Conservation (phyloP, 129 eudicot genomes). For the Oenanthe sinensis region DNA sequence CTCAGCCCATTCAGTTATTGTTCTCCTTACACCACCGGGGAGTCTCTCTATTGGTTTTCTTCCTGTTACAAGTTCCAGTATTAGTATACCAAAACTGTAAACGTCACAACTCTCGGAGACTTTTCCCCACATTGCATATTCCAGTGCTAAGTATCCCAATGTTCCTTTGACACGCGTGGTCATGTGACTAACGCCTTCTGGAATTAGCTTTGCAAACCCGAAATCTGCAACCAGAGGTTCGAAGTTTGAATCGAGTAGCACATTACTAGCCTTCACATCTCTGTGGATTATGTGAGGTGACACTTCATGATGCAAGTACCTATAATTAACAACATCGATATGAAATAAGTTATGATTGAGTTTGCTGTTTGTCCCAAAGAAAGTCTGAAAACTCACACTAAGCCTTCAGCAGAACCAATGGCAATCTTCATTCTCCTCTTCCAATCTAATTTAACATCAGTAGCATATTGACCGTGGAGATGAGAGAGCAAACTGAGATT, state of each 20-base stretch:
- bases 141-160: slow-evolving; percentile 72
- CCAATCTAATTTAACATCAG: slow-evolving; percentile 68
- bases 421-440: slow-evolving; percentile 61
- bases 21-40: slow-evolving; percentile 53
- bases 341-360: neutral
- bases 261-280: slow-evolving; percentile 81
- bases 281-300: slow-evolving; percentile 83
- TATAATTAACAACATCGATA: neutral
- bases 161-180: slow-evolving; percentile 85
- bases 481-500: slow-evolving; percentile 78
- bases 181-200: slow-evolving; percentile 86
- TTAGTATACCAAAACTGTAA: slow-evolving; percentile 67
- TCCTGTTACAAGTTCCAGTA: slow-evolving; percentile 61
- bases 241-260: slow-evolving; percentile 62
- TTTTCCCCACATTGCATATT: slow-evolving; percentile 87
- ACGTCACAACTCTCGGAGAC: slow-evolving; percentile 82
- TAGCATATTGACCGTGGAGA: slow-evolving; percentile 66
- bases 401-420: slow-evolving; percentile 68
- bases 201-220: slow-evolving; percentile 78
- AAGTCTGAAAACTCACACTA: slow-evolving; percentile 39
- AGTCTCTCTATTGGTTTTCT: slow-evolving; percentile 58
- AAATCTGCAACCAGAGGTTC: slow-evolving; percentile 78
- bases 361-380: neutral
- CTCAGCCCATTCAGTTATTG: slow-evolving; percentile 89
- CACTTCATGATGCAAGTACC: slow-evolving; percentile 90